Conservation (phyloP, 2,329 filamentous ascomycete genomes). For the Aureobasidium sp. region DNA sequence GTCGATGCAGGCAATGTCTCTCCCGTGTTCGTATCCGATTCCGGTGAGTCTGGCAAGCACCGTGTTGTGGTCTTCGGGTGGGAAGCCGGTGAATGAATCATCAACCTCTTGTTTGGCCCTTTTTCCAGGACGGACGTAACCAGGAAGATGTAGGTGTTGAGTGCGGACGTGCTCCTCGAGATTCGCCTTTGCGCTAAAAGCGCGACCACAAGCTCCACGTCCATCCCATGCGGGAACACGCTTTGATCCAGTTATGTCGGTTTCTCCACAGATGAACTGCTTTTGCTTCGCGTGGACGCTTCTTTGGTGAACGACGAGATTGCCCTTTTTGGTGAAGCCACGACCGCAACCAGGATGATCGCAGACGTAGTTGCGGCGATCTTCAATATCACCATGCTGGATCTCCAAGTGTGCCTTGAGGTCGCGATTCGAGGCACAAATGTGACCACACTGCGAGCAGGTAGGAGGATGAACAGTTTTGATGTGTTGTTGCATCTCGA, state of each 20-base stretch:
- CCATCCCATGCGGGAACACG: slow-evolving; percentile 57
- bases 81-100: slow-evolving; percentile 28
- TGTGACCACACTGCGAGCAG: slow-evolving; percentile 67
- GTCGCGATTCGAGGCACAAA: slow-evolving; percentile 58
- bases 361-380: slow-evolving; percentile 48
- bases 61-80: slow-evolving; percentile 14
- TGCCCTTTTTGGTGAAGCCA: slow-evolving; percentile 75
- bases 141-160: slow-evolving; percentile 60
- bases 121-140: slow-evolving; percentile 32
- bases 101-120: slow-evolving; percentile 32
- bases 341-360: slow-evolving; percentile 62
- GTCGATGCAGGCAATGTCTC: slow-evolving; percentile 46
- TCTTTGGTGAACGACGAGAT: slow-evolving; percentile 71
- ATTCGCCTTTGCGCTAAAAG: slow-evolving; percentile 68
- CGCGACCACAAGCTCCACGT: slow-evolving; percentile 63
- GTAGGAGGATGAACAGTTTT: slow-evolving; percentile 61
- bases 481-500: slow-evolving; percentile 66
- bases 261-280: slow-evolving; percentile 70
- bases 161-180: slow-evolving; percentile 81
- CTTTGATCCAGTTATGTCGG: slow-evolving; percentile 53
- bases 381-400: slow-evolving; percentile 46
- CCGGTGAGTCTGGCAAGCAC: slow-evolving; percentile 44
- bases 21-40: slow-evolving; percentile 46
- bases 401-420: slow-evolving; percentile 73
- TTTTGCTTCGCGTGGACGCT: slow-evolving; percentile 66